These are phyloP conservation scores for Monilinia fructigena DNA, from an alignment of 2,329 filamentous ascomycete genomes.

Conservation along the genomic window DNA sequence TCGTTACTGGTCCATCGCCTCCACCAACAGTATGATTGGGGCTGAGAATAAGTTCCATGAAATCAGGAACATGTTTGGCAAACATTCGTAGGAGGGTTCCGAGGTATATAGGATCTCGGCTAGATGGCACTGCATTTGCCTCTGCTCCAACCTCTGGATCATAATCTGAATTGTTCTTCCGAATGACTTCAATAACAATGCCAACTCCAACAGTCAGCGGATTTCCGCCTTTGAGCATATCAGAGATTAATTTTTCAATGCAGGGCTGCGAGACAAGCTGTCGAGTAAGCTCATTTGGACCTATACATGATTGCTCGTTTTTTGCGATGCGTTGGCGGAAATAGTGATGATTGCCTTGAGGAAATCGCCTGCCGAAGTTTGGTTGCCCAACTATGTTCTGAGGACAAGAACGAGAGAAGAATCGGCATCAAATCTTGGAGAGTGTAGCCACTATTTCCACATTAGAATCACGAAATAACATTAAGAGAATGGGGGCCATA, in stretches of 20 bases:
- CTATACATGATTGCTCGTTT: constrained; percentile 99
- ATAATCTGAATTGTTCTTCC: constrained; percentile 99
- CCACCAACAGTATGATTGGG: constrained; percentile 58
- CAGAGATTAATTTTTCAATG: constrained; percentile 77
- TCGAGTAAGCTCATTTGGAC: constrained; percentile 92
- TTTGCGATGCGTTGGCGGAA: constrained; percentile 95
- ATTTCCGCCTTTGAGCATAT: constrained; percentile 93
- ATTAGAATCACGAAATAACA: not conserved
- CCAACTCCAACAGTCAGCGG: constrained; percentile 93
- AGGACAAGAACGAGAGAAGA: constrained; percentile 80
- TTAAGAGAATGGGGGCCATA: constrained; percentile 46
- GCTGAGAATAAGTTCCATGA: constrained; percentile 86
- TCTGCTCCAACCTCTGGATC: constrained; percentile 87
- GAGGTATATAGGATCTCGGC: constrained; percentile 90
- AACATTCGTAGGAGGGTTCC: constrained; percentile 87
- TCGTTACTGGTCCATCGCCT: constrained; percentile 55
- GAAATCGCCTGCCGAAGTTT: constrained; percentile 96
- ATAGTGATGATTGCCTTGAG: constrained; percentile 99
- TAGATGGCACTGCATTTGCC: constrained; percentile 74
- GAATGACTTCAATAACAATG: constrained; percentile 96
- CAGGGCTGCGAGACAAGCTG: constrained; percentile 88
- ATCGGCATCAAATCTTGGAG: constrained; percentile 83
- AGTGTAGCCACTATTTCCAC: constrained; percentile 77
- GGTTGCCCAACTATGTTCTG: constrained; percentile 86
- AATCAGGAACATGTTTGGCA: constrained; percentile 85